Evolutionary conservation across 225 moss, liverwort and hornwort species (phyloP).

Genomic region (Antitrichia curtipendula): DNA sequence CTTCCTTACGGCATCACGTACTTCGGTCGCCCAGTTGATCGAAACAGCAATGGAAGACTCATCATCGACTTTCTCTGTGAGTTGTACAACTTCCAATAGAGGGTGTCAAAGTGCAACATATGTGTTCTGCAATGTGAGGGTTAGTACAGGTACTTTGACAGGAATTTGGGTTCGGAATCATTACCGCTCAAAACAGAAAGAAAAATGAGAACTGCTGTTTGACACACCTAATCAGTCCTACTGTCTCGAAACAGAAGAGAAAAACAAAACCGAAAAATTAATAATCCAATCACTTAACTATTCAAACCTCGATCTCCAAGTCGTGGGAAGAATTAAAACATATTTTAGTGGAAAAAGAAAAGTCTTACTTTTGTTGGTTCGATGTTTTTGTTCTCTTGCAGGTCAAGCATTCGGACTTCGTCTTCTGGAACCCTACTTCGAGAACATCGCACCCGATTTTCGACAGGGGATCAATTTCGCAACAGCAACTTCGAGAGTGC

Average conservation of each 20-base stretch:
- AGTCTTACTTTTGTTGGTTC: not conserved
- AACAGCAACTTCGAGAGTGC: not conserved
- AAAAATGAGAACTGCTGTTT: not conserved
- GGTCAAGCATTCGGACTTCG: slow-evolving; percentile 10
- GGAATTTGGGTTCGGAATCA: not conserved
- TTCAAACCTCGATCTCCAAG: not conserved
- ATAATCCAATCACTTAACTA: not conserved
- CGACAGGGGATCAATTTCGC: slow-evolving; percentile 15
- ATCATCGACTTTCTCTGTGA: not conserved
- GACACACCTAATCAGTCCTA: not conserved
- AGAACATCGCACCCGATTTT: not conserved
- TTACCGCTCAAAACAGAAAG: not conserved
- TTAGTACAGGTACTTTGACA: not conserved
- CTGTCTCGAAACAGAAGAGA: not conserved
- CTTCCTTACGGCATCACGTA: slow-evolving; percentile 10
- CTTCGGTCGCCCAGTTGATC: slow-evolving; percentile 5
- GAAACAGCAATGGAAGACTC: slow-evolving; percentile 8
- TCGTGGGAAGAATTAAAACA: not conserved
- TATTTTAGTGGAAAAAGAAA: not conserved
- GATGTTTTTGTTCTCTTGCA: not conserved
- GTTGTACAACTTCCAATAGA: not conserved
- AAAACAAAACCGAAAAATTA: not conserved
- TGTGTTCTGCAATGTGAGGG: not conserved
- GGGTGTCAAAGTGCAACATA: not conserved
- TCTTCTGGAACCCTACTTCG: slow-evolving; percentile 6